These are phyloP conservation scores for Phytopythium helicoides DNA, from an alignment of 352 stramenopile genomes.

Conservation along the genomic window DNA sequence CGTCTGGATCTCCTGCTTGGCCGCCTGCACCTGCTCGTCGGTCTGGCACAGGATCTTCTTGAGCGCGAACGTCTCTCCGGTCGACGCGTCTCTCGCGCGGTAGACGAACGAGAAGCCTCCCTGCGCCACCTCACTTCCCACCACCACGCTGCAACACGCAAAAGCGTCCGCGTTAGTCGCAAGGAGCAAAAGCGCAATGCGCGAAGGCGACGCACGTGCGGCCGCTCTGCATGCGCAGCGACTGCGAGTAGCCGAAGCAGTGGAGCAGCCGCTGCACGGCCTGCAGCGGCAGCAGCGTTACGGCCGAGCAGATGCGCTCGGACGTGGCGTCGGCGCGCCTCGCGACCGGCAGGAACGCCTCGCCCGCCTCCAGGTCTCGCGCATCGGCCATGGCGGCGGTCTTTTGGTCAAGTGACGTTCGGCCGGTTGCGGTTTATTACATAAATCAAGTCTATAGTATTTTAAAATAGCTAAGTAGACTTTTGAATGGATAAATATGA, in stretches of 20 bases:
- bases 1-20: conserved; percentile 80
- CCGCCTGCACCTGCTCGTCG: conserved; percentile 75
- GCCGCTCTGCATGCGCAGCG: conserved; percentile 69
- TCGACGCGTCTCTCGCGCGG: conserved; percentile 61
- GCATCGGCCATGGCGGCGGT: conserved; percentile 1
- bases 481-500: no score
- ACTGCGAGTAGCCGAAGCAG: conserved; percentile 71
- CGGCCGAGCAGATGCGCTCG: conserved; percentile 43
- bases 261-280: conserved; percentile 58
- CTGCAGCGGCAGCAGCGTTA: conserved; percentile 64
- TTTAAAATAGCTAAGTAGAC: conserved; percentile 1
- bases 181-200: no score
- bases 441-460: conserved; percentile 5
- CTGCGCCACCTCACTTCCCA: conserved; percentile 74
- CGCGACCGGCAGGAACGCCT: conserved; percentile 30
- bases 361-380: conserved; percentile 19
- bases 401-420: background rate
- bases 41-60: conserved; percentile 90
- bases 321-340: conserved; percentile 14
- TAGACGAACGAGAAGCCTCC: conserved; percentile 89
- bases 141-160: conserved; percentile 29
- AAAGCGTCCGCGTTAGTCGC: background rate
- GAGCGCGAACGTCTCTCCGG: conserved; percentile 79
- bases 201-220: conserved; percentile 64
- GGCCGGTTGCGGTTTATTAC: background rate